A percentile compares a stretch with the other conserved stretches of the same genome.
phyloP scores from a whole-genome alignment of 2,329 filamentous ascomycete species.

The Talaromyces sp. region DNA sequence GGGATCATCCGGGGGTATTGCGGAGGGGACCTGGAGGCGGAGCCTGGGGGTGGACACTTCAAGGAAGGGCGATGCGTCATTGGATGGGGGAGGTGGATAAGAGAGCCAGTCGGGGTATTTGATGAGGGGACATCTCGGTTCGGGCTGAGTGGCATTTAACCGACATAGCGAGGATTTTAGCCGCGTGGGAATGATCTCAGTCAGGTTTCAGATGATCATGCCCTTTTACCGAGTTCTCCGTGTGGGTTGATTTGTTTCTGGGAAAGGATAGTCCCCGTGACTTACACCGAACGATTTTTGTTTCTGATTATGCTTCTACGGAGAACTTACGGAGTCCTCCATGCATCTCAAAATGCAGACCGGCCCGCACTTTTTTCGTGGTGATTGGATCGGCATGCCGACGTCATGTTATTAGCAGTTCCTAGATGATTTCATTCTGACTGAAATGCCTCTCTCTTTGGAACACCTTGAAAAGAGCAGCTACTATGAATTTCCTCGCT shows the following conservation, averaged over 20 bases:
- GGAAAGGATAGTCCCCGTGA: no score
- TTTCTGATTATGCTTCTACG: no score
- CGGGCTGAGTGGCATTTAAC: conserved; percentile 20
- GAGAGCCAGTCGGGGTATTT: conserved; percentile 19
- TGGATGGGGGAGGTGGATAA: conserved; percentile 6
- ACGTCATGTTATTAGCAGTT: conserved; percentile 1
- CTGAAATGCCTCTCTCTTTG: no score
- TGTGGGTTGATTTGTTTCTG: not conserved
- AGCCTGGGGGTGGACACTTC: conserved; percentile 18
- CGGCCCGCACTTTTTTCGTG: not conserved
- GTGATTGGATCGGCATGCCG: conserved; percentile 1
- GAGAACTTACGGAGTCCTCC: no score
- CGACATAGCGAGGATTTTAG: conserved; percentile 9
- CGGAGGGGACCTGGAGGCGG: conserved; percentile 18
- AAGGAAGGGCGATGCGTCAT: conserved; percentile 21
- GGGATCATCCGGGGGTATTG: conserved; percentile 21
- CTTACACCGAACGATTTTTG: no score
- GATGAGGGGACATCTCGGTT: not conserved
- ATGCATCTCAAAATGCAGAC: no score
- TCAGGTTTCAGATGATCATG: no score
- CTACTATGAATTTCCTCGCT: not conserved
- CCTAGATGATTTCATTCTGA: not conserved
- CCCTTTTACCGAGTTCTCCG: not conserved
- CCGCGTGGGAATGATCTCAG: not conserved
- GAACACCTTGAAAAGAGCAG: no score